A percentile compares a stretch with the other conserved stretches of the same genome.
phyloP scores from a whole-genome alignment of 163 green algal species.

The Scenedesmus sp. region DNA sequence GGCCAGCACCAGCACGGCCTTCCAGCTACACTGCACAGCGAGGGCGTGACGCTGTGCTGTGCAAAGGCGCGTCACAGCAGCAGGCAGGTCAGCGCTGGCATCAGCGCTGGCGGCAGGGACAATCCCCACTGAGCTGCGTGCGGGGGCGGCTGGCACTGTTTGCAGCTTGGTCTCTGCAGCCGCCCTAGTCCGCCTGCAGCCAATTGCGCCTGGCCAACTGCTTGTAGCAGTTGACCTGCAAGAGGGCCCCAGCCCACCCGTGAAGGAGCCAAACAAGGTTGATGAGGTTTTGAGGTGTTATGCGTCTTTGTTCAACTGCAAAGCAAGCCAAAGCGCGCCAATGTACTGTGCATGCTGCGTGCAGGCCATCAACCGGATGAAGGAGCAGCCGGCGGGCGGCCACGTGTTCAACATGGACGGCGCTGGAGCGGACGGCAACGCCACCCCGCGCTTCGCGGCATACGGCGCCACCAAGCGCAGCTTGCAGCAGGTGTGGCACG shows the following conservation, averaged over 20 bases:
- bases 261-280: too few relatives aligned
- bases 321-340: neutral
- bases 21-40: constrained; percentile 72
- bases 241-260: too few relatives aligned
- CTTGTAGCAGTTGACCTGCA: too few relatives aligned
- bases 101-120: neutral
- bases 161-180: too few relatives aligned
- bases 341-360: neutral
- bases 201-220: too few relatives aligned
- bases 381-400: constrained; percentile 79
- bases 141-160: too few relatives aligned
- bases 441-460: constrained; percentile 92
- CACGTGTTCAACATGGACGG: constrained; percentile 98
- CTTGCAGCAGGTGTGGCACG: constrained; percentile 70
- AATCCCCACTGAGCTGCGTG: neutral
- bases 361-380: constrained; percentile 90
- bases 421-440: constrained; percentile 83
- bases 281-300: neutral
- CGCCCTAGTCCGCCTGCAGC: too few relatives aligned
- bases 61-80: constrained; percentile 71
- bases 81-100: too few relatives aligned
- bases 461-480: constrained; percentile 93
- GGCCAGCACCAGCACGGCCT: too few relatives aligned
- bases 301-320: too few relatives aligned
- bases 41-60: constrained; percentile 93